Conservation (phyloP, 2,329 filamentous ascomycete genomes). For the Colletotrichum musae region DNA sequence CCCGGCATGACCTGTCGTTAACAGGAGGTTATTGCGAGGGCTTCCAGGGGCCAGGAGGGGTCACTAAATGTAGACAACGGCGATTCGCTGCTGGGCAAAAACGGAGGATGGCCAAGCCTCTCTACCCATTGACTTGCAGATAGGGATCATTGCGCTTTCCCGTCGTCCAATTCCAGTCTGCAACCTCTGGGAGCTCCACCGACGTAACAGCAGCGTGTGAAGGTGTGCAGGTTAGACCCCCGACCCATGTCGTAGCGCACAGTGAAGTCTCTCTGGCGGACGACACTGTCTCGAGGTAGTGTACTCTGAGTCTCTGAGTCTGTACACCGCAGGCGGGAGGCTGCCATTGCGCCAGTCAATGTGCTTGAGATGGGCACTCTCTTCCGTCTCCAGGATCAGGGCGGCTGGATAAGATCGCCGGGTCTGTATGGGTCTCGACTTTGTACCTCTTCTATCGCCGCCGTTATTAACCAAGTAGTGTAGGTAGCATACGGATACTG, state of each 20-base stretch:
- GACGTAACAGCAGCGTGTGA: constrained; percentile 41
- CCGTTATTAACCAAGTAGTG: constrained; percentile 36
- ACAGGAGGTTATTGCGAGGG: constrained; percentile 38
- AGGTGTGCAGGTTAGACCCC: constrained; percentile 33
- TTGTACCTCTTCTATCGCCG: constrained; percentile 20
- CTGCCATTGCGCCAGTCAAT: neutral
- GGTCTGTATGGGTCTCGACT: constrained; percentile 34
- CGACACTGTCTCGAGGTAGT: constrained; percentile 32
- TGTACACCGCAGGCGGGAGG: constrained; percentile 19
- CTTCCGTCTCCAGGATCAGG: constrained; percentile 25
- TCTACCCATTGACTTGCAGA: constrained; percentile 40
- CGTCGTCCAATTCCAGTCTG: constrained; percentile 32
- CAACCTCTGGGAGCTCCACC: constrained; percentile 36
- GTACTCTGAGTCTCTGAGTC: too few species aligned
- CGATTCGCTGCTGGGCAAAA: constrained; percentile 38
- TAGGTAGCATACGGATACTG: constrained; percentile 2
- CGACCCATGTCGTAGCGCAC: constrained; percentile 26
- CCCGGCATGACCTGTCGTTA: constrained; percentile 39
- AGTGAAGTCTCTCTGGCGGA: neutral
- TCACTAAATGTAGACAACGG: constrained; percentile 33
- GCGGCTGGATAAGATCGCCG: constrained; percentile 30
- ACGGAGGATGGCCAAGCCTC: constrained; percentile 36
- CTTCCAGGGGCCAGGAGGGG: constrained; percentile 2
- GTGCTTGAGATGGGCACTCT: constrained; percentile 18
- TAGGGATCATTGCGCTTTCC: constrained; percentile 38